Evolutionary conservation across 805 yeast species (phyloP).

Genomic region (Kluyveromyces lactis): DNA sequence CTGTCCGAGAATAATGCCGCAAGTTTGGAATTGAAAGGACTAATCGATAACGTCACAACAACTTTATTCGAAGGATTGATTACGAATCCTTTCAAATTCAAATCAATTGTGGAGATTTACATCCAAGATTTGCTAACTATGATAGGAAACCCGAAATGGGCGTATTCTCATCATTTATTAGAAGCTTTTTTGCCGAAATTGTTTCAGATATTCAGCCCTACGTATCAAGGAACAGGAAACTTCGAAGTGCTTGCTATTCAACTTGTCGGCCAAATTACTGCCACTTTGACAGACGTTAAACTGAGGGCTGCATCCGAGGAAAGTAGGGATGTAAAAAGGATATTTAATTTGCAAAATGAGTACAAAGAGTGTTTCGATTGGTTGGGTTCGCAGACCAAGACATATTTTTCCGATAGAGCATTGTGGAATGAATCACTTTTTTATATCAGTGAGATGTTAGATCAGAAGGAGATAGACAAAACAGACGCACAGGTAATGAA

Average conservation of each 20-base stretch:
- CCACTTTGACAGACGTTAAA: conserved; percentile 33
- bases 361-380: too few relatives aligned
- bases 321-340: too few relatives aligned
- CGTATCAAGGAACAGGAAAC: conserved; percentile 31
- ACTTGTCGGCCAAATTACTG: conserved; percentile 52
- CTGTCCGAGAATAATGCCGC: conserved; percentile 5
- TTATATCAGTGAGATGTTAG: too few relatives aligned
- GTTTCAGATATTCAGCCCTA: conserved; percentile 30
- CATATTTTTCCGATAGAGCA: too few relatives aligned
- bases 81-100: conserved; percentile 24
- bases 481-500: too few relatives aligned
- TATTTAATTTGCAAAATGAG: too few relatives aligned
- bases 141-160: conserved; percentile 51
- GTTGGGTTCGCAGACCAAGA: too few relatives aligned
- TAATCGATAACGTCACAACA: conserved; percentile 21
- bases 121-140: conserved; percentile 48
- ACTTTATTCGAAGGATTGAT: conserved; percentile 16
- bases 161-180: conserved; percentile 47
- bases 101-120: conserved; percentile 41
- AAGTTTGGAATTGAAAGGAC: conserved; percentile 3
- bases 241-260: conserved; percentile 51
- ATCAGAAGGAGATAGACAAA: too few relatives aligned
- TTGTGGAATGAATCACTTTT: too few relatives aligned
- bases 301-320: neutral
- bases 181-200: conserved; percentile 37